Base-by-base conservation (phyloP, 1,284 basidiomycete genomes). In the Sphaerobolus stellatus region DNA sequence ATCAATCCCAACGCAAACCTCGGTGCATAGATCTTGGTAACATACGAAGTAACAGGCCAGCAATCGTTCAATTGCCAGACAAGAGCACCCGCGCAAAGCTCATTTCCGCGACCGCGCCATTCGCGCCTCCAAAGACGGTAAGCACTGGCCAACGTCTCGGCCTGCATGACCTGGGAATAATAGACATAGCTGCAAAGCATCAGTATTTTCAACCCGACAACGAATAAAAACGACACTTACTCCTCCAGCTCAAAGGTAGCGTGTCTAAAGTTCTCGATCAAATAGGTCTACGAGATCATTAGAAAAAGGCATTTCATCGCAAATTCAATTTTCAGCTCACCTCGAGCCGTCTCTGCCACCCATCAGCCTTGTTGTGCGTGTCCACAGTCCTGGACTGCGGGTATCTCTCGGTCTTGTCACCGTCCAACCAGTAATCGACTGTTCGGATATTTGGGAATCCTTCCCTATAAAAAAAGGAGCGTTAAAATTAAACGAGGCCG, bases 221-320 rank as follows among this genome's bases (percentile, higher is more conserved):
- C 43, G 22, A 30, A 22, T 33, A 18, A 18, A 30, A 14, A 44
- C 8, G 11, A 13, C 16, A 16, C 50, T 25, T 2, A 48, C 52
- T 46, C 48, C 65, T 92, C 87, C 75, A 94, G 89, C 65, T 94
- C 88, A 66, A 93, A 92, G 0, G 88, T n/a, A n/a, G n/a, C 79
- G 67, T 94, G 90, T 69, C 83, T 90, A 74, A 92, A 92, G 72
- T 95, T 95, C 71, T 95, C 93, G 66, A 92, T 77, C 44, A 95
- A 79, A 69, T 94, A 95, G 22, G 91, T 76, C 80, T 92, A 58
- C 27, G 38, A 54, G 41, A 41, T 43, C 16, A 53, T 58, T 34
- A 62, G 43, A 41, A 25, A 29, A 53, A 46, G 53, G 59, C 30
- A 2, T 14, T 24, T 57, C 60, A 34, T 49, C 53, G 54, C 27